Conservation (phyloP, 2,329 filamentous ascomycete genomes). For the Verticillium longisporum region DNA sequence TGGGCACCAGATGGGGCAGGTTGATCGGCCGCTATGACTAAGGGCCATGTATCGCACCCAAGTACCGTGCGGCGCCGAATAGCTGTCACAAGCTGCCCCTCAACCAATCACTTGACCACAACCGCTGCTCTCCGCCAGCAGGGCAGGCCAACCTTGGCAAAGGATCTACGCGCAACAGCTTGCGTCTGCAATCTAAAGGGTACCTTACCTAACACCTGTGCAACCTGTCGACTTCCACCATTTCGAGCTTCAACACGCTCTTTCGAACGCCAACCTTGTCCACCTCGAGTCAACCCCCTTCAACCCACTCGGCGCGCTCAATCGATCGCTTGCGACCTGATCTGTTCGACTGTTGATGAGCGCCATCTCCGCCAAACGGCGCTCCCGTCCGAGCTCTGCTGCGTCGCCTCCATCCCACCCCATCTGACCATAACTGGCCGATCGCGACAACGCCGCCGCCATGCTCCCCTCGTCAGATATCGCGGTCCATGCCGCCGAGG, state of each 20-base stretch:
- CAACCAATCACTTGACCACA: neutral
- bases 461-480: slow-evolving; percentile 1
- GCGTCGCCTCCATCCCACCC: slow-evolving; percentile 7
- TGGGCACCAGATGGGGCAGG: neutral
- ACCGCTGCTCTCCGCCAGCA: neutral
- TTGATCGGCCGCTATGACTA: neutral
- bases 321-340: neutral
- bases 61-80: neutral
- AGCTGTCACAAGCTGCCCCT: neutral
- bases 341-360: slow-evolving; percentile 7
- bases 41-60: neutral
- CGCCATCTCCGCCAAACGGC: slow-evolving; percentile 7
- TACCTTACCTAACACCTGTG: neutral
- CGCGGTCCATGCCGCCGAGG: neutral
- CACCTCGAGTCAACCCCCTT: neutral
- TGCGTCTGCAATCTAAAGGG: neutral
- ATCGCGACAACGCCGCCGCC: neutral
- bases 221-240: neutral
- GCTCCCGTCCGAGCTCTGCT: slow-evolving; percentile 9
- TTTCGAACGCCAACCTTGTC: neutral
- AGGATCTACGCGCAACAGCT: neutral
- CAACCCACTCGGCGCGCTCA: neutral
- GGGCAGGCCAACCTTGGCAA: neutral
- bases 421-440: slow-evolving; percentile 1
- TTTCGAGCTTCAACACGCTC: neutral